These are phyloP conservation scores for Fusarium pininemorale DNA, from an alignment of 2,329 filamentous ascomycete genomes.

Conservation along the genomic window DNA sequence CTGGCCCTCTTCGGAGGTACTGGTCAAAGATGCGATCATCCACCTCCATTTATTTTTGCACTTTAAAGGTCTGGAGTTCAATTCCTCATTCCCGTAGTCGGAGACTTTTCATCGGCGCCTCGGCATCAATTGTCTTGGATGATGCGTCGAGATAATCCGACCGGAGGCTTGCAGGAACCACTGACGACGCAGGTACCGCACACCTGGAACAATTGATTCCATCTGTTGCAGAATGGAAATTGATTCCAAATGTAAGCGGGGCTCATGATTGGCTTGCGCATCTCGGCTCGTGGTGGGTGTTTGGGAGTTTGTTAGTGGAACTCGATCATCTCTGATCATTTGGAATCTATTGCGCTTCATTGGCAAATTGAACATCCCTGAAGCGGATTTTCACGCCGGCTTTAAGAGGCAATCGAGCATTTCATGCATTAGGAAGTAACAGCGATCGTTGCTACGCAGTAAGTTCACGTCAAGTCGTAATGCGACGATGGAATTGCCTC, in stretches of 20 bases:
- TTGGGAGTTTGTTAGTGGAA: not conserved
- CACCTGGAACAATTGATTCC: conserved; percentile 11
- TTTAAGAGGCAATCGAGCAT: not conserved
- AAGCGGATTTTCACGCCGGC: not conserved
- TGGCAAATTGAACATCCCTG: not conserved
- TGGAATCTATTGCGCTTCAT: not conserved
- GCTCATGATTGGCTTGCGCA: conserved; percentile 1
- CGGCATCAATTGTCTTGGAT: not conserved
- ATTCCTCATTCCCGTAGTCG: not conserved
- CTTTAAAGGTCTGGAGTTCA: not conserved
- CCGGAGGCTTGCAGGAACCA: not conserved
- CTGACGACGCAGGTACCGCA: conserved; percentile 12
- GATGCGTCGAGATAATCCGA: not conserved
- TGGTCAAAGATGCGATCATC: conserved; percentile 23
- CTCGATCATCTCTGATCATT: not conserved
- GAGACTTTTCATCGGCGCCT: not conserved
- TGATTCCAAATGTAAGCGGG: conserved; percentile 30
- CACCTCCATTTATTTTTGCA: not conserved
- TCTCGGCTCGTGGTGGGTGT: not conserved
- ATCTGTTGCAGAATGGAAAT: conserved; percentile 10
- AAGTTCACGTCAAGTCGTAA: not conserved
- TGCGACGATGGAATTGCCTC: not conserved
- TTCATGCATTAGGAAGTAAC: not conserved
- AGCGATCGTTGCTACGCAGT: not conserved
- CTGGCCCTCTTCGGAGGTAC: conserved; percentile 4